Conservation (phyloP, 2,329 filamentous ascomycete species). For the Byssothecium circinans region DNA sequence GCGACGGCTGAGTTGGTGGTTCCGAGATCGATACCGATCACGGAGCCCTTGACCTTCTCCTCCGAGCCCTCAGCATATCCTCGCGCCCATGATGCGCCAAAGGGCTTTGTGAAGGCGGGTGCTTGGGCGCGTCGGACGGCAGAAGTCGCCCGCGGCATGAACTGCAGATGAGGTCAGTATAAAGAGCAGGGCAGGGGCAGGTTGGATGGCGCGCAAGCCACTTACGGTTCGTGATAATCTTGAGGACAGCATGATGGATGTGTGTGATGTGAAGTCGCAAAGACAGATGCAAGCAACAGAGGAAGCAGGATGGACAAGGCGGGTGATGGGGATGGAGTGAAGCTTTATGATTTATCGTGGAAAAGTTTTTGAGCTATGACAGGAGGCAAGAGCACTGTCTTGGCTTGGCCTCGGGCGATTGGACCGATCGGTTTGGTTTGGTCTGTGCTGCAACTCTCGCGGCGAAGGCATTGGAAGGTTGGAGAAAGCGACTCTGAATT, state of each 20-base stretch:
- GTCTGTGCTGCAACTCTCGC: slow-evolving; percentile 1
- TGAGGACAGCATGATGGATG: slow-evolving; percentile 44
- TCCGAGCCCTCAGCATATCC: slow-evolving; percentile 72
- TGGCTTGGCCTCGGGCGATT: too few relatives aligned
- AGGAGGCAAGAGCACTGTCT: slow-evolving; percentile 26
- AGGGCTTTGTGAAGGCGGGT: slow-evolving; percentile 67
- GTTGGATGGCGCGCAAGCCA: slow-evolving; percentile 8
- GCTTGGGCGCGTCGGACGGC: slow-evolving; percentile 64
- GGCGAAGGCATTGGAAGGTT: too few relatives aligned
- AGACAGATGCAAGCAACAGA: slow-evolving; percentile 31
- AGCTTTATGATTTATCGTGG: slow-evolving; percentile 35
- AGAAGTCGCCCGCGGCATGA: slow-evolving; percentile 73
- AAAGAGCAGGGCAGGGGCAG: background rate
- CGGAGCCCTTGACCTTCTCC: slow-evolving; percentile 88
- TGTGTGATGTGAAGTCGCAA: slow-evolving; percentile 31
- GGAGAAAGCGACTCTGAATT: too few relatives aligned
- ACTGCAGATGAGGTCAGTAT: slow-evolving; percentile 39
- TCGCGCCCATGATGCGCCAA: slow-evolving; percentile 70
- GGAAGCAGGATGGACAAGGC: slow-evolving; percentile 5
- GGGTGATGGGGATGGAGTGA: slow-evolving; percentile 19
- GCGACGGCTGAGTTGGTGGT: slow-evolving; percentile 98
- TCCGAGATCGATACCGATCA: slow-evolving; percentile 98
- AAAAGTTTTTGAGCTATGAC: slow-evolving; percentile 29
- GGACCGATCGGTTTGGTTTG: background rate
- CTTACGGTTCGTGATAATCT: slow-evolving; percentile 48